Base-by-base conservation (phyloP, 106 monocot species). In the Dioscorea dumetorum region DNA sequence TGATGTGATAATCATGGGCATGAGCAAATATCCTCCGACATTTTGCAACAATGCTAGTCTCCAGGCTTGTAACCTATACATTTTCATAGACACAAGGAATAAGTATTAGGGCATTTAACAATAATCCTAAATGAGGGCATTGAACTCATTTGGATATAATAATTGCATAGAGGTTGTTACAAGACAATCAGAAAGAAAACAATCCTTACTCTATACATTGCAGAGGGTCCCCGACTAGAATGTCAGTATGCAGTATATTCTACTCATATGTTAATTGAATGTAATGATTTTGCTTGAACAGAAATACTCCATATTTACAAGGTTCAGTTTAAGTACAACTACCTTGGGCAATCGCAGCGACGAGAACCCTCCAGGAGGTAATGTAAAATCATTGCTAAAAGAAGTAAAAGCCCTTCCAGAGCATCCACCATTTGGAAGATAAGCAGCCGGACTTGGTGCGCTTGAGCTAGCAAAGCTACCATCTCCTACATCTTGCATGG, bases 1-100 rank as follows among this genome's bases (percentile, higher is more conserved):
- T 94, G 20, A 94, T 94, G 67, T 94, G 90, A 75, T 90, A 94
- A 69, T 94, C 90, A 85, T 94, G 94, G 19, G 90, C 94, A 80
- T 94, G 94, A 70, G 90, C 80, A 87, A 82, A 94, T 58, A 87
- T 69, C 67, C 87, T 80, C 73, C 90, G 79, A 62, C 94, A 94
- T 72, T 75, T 90, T 19, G 90, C 79, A 67, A 78, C 61, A 69
- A 87, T 77, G 57, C 74, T 87, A 48, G 82, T 90, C 66, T 94
- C 94, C 34, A 80, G 79, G 74, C 77, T 75, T 22, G 80, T 22
- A 53, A 90, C 78, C 94, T 94, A 67, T 41, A 41, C 41, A 41
- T 41, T 41, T 41, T 41, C 41, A 41, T 41, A 41, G 5, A 41
- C 10, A 10, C 41, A 3, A 41, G 41, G 41, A 41, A 41, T 3